phyloP scores from a whole-genome alignment of 306 rosid genomes.

The Malus asiatica region DNA sequence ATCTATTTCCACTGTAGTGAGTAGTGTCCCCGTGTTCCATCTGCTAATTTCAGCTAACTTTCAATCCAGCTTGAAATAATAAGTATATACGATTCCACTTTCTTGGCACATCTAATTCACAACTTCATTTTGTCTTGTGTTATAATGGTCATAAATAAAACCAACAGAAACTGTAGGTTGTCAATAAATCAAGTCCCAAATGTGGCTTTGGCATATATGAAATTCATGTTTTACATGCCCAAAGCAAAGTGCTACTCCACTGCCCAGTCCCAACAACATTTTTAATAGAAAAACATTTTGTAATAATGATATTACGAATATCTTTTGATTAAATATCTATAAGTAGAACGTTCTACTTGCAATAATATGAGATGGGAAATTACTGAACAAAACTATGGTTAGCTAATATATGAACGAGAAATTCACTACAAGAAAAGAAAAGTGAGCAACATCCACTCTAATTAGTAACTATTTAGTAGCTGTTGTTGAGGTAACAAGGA shows the following conservation, averaged over 20 bases:
- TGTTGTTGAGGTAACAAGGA: too few relatives aligned
- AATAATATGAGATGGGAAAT: too few relatives aligned
- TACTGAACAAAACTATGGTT: too few relatives aligned
- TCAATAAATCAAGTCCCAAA: not conserved
- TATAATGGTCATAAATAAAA: slow-evolving; percentile 17
- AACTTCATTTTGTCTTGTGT: slow-evolving; percentile 8
- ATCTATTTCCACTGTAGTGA: not conserved
- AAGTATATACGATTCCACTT: not conserved
- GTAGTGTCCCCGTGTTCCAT: not conserved
- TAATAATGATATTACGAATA: not conserved
- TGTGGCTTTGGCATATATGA: not conserved
- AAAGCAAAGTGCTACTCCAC: not conserved
- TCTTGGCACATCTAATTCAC: not conserved
- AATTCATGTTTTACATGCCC: not conserved
- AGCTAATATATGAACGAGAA: too few relatives aligned
- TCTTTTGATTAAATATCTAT: not conserved
- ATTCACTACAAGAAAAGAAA: too few relatives aligned
- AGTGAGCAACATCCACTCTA: too few relatives aligned
- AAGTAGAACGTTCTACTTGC: too few relatives aligned
- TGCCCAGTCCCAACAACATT: not conserved
- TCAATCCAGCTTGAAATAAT: not conserved
- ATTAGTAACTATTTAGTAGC: too few relatives aligned
- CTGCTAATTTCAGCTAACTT: not conserved
- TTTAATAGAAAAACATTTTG: not conserved
- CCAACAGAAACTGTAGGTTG: slow-evolving; percentile 16